Evolutionary conservation across 345 rosid species (phyloP).

Genomic region (Bruguiera gymnorhiza): DNA sequence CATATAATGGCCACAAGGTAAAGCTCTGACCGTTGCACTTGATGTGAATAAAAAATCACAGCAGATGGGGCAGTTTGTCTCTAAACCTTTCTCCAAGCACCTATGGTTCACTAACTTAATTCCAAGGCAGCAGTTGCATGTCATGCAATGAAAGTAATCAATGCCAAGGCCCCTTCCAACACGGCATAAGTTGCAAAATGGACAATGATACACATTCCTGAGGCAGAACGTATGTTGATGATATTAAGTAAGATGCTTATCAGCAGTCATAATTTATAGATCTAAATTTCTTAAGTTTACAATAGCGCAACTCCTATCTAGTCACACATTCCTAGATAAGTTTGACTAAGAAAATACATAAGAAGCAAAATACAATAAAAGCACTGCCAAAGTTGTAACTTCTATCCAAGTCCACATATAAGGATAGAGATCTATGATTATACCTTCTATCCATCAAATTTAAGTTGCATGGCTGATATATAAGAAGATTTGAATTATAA

Average conservation of each 20-base stretch:
- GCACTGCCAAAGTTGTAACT: no score
- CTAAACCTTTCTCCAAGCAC: conserved; percentile 85
- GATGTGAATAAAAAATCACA: conserved; percentile 87
- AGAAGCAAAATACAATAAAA: no score
- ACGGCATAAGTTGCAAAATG: conserved; percentile 91
- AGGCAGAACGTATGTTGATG: conserved; percentile 7
- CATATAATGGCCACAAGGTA: conserved; percentile 93
- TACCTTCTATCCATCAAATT: not conserved
- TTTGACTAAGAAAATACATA: no score
- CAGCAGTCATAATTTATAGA: not conserved
- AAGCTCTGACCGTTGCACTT: conserved; percentile 74
- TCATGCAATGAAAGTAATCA: conserved; percentile 95
- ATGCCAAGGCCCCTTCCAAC: conserved; percentile 83
- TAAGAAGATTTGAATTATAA: conserved; percentile 1
- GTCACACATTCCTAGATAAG: no score
- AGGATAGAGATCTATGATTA: not conserved
- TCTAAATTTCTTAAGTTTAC: no score
- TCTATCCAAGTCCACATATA: not conserved
- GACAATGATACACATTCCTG: conserved; percentile 86
- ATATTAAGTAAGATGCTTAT: not conserved
- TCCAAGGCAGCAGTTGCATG: conserved; percentile 84
- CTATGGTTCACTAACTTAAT: conserved; percentile 69
- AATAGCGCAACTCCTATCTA: no score
- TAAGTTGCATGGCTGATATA: not conserved
- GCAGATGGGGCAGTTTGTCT: conserved; percentile 87